Percentiles rank a stretch among this genome's conserved stretches.
phyloP scores from a whole-genome alignment of 495 filamentous ascomycete species.

The Friedmanniomyces endolithicus region DNA sequence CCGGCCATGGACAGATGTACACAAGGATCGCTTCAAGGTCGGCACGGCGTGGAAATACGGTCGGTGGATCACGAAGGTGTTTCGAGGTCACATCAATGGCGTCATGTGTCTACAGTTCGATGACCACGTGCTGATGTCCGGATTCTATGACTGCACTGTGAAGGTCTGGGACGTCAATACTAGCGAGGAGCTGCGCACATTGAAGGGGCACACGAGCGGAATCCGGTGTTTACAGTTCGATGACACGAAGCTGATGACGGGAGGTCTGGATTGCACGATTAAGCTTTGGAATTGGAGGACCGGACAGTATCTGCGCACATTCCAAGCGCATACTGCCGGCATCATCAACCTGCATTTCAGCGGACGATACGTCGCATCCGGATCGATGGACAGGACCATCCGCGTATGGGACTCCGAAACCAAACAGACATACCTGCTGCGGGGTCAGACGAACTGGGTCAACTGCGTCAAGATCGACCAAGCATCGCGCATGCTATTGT shows the following conservation, averaged over 20 bases:
- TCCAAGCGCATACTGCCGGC: slow-evolving; percentile 64
- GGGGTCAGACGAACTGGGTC: slow-evolving; percentile 85
- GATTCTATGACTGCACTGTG: slow-evolving; percentile 87
- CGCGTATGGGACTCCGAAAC: slow-evolving; percentile 89
- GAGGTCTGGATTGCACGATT: slow-evolving; percentile 65
- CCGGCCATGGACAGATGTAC: slow-evolving; percentile 84
- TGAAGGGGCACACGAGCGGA: slow-evolving; percentile 67
- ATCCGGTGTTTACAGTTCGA: slow-evolving; percentile 89
- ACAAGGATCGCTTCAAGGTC: slow-evolving; percentile 77
- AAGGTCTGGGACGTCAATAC: slow-evolving; percentile 94
- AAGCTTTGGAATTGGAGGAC: slow-evolving; percentile 96
- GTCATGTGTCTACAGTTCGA: slow-evolving; percentile 95
- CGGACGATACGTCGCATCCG: slow-evolving; percentile 67
- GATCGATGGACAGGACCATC: slow-evolving; percentile 77
- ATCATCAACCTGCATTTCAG: slow-evolving; percentile 82
- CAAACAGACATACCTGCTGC: slow-evolving; percentile 62
- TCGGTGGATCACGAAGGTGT: slow-evolving; percentile 64
- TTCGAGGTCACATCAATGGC: slow-evolving; percentile 84
- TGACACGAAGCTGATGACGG: slow-evolving; percentile 77
- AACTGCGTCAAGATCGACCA: slow-evolving; percentile 81
- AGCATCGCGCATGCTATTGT: slow-evolving; percentile 69
- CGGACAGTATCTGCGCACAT: slow-evolving; percentile 71
- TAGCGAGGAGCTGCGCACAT: slow-evolving; percentile 71
- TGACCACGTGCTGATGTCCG: slow-evolving; percentile 80
- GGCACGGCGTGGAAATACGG: slow-evolving; percentile 95